A percentile compares a stretch with the other conserved stretches of the same genome.
phyloP scores from a whole-genome alignment of 2,329 filamentous ascomycete species.

The Neoscytalidium dimidiatum region DNA sequence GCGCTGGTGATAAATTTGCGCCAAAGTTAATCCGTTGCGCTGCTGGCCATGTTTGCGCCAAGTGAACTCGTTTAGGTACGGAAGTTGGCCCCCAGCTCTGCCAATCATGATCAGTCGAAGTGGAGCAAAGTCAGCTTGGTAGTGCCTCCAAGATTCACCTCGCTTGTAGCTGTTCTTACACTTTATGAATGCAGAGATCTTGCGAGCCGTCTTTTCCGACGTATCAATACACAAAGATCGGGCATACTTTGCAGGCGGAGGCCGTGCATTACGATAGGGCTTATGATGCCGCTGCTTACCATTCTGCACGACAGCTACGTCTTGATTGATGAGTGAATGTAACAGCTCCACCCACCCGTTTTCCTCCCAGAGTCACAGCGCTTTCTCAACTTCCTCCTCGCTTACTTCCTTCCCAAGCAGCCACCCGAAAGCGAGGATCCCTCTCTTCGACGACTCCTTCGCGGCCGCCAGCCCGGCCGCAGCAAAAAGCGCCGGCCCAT shows the following conservation, averaged over 20 bases:
- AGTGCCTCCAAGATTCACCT: neutral
- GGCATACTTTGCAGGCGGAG: too few relatives aligned
- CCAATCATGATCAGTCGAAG: neutral
- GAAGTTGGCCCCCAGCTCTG: neutral
- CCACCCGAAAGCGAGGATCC: constrained; percentile 17
- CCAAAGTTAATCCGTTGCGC: neutral
- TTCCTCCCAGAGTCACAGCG: neutral
- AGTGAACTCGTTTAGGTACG: neutral
- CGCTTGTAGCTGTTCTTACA: neutral
- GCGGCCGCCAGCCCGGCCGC: neutral
- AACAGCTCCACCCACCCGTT: too few relatives aligned
- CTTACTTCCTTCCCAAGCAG: constrained; percentile 10
- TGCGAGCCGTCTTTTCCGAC: too few relatives aligned
- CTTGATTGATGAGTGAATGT: too few relatives aligned
- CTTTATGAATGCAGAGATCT: too few relatives aligned
- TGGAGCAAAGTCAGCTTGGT: neutral
- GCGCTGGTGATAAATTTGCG: neutral
- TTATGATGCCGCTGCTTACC: too few relatives aligned
- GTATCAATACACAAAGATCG: too few relatives aligned
- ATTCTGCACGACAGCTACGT: too few relatives aligned
- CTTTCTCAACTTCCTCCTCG: neutral
- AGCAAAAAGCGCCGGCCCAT: constrained; percentile 14
- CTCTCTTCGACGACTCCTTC: constrained; percentile 14
- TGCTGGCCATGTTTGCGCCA: neutral
- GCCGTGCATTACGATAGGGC: too few relatives aligned